phyloP scores from a whole-genome alignment of 495 filamentous ascomycete species.

The Hypoxylon rickii region DNA sequence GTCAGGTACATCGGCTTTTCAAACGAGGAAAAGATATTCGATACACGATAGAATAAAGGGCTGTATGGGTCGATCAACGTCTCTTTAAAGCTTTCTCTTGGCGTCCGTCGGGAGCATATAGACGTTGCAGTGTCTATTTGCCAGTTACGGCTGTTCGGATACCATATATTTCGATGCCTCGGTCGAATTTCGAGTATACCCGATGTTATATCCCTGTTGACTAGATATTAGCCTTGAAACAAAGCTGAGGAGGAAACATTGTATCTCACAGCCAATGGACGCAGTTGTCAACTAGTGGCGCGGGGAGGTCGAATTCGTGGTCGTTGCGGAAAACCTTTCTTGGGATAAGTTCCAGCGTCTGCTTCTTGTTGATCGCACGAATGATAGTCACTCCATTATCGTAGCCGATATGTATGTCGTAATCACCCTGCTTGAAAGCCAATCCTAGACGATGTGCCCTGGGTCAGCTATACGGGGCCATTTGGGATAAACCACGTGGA shows the following conservation, averaged over 20 bases:
- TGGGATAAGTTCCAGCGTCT: conserved; percentile 45
- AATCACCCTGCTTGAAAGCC: conserved; percentile 4
- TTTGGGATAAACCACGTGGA: background rate
- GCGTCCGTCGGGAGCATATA: conserved; percentile 19
- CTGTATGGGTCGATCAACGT: conserved; percentile 35
- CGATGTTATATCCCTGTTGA: conserved; percentile 40
- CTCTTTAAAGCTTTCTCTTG: background rate
- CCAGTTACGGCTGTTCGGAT: conserved; percentile 16
- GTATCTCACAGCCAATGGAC: conserved; percentile 60
- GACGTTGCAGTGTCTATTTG: conserved; percentile 16
- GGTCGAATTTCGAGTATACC: conserved; percentile 58
- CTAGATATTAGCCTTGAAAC: background rate
- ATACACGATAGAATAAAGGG: conserved; percentile 34
- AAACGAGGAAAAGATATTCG: conserved; percentile 44
- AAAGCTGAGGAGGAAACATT: background rate
- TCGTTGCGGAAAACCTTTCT: conserved; percentile 34
- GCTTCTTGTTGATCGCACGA: conserved; percentile 32
- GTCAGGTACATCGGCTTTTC: conserved; percentile 37
- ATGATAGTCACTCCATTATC: conserved; percentile 40
- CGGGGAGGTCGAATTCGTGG: conserved; percentile 53
- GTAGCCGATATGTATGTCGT: conserved; percentile 22
- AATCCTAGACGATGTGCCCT: background rate
- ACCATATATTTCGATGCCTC: conserved; percentile 46
- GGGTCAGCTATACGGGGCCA: background rate
- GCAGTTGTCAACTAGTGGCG: conserved; percentile 49